phyloP scores from a whole-genome alignment of 805 yeast species.

The Kuraishia molischiana region DNA sequence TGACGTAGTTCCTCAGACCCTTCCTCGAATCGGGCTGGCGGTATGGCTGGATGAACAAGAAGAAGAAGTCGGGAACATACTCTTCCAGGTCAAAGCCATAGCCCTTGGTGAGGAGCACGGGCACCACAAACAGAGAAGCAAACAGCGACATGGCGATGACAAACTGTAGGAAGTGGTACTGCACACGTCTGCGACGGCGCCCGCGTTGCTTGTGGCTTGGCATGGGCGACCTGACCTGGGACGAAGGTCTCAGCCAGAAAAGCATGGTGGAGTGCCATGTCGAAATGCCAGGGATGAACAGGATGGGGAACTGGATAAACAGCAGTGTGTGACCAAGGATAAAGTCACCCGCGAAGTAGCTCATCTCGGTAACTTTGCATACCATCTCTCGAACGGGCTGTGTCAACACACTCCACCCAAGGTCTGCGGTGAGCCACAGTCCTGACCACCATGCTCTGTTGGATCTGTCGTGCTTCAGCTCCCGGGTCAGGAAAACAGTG shows the following conservation, averaged over 20 bases:
- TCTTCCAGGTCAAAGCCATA: slow-evolving; percentile 28
- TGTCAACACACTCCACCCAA: slow-evolving; percentile 50
- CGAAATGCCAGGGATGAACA: slow-evolving; percentile 55
- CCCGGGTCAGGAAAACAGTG: slow-evolving; percentile 46
- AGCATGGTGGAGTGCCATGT: slow-evolving; percentile 57
- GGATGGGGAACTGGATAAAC: slow-evolving; percentile 48
- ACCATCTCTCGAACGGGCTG: slow-evolving; percentile 58
- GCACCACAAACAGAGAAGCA: slow-evolving; percentile 26
- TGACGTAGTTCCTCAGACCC: slow-evolving; percentile 24
- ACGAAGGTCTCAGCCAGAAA: slow-evolving; percentile 56
- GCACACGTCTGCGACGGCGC: slow-evolving; percentile 24
- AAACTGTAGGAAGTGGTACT: slow-evolving; percentile 25
- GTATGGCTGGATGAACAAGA: slow-evolving; percentile 34
- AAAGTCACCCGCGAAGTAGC: slow-evolving; percentile 60
- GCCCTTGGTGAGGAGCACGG: slow-evolving; percentile 24
- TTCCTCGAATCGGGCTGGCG: slow-evolving; percentile 16
- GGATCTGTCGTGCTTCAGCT: slow-evolving; percentile 46
- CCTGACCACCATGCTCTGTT: slow-evolving; percentile 79
- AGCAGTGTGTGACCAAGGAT: slow-evolving; percentile 48
- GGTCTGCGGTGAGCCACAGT: slow-evolving; percentile 51
- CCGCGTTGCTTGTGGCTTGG: slow-evolving; percentile 32
- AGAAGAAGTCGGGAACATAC: slow-evolving; percentile 27
- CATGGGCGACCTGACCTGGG: slow-evolving; percentile 37
- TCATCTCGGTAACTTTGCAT: slow-evolving; percentile 56
- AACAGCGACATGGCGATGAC: slow-evolving; percentile 18